These are phyloP conservation scores for Golovinomyces cichoracearum DNA, from an alignment of 2,329 filamentous ascomycete species.

Conservation along the genomic window DNA sequence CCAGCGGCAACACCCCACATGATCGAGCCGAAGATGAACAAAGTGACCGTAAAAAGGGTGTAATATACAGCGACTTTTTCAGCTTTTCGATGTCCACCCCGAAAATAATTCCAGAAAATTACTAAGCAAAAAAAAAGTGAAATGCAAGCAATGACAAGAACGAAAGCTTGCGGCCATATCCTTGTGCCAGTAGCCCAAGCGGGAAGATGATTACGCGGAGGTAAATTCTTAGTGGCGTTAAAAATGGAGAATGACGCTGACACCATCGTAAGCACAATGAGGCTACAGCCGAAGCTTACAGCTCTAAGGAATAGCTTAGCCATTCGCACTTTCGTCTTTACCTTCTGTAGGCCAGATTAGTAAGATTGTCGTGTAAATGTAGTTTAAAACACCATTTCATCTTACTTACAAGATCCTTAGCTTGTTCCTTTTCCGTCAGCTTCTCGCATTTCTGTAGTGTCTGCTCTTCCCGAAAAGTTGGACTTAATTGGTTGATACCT, in stretches of 20 bases:
- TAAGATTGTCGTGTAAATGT: slow-evolving; percentile 16
- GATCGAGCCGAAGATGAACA: slow-evolving; percentile 77
- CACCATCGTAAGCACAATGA: slow-evolving; percentile 81
- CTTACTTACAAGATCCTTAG: slow-evolving; percentile 53
- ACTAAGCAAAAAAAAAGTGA: slow-evolving; percentile 55
- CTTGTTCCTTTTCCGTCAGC: slow-evolving; percentile 63
- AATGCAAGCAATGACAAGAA: slow-evolving; percentile 53
- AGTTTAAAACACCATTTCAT: slow-evolving; percentile 19
- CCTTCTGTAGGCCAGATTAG: slow-evolving; percentile 33
- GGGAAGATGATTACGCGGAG: slow-evolving; percentile 53
- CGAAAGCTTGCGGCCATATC: slow-evolving; percentile 69
- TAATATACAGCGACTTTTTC: slow-evolving; percentile 92
- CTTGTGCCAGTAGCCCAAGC: slow-evolving; percentile 61
- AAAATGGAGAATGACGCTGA: slow-evolving; percentile 77
- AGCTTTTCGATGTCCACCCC: slow-evolving; percentile 63
- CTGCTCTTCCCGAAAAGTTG: slow-evolving; percentile 75
- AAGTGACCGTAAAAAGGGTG: slow-evolving; percentile 72
- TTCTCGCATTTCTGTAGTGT: slow-evolving; percentile 63
- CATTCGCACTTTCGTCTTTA: slow-evolving; percentile 72
- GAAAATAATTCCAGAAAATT: slow-evolving; percentile 67
- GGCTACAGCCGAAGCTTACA: slow-evolving; percentile 87
- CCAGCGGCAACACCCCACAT: slow-evolving; percentile 80
- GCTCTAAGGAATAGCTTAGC: slow-evolving; percentile 88
- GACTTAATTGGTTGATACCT: slow-evolving; percentile 56
- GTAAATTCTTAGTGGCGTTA: slow-evolving; percentile 54